phyloP scores from a whole-genome alignment of 108 stramenopile species.

The Phaeodactylum tricornutum region DNA sequence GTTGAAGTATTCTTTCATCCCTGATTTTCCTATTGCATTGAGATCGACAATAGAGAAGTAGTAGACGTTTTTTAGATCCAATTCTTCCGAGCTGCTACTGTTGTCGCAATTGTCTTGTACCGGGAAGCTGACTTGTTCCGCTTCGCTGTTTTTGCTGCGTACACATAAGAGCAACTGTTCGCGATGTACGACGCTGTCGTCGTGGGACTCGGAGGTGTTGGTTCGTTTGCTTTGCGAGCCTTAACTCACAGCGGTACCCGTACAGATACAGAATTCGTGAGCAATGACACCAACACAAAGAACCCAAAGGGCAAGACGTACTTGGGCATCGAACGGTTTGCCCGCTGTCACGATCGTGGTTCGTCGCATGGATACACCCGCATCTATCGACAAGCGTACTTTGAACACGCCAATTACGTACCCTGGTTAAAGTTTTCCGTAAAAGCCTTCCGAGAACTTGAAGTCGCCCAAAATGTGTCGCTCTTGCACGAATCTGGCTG shows the following conservation, averaged over 20 bases:
- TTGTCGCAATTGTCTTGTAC: too few relatives aligned
- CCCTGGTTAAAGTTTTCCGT: conserved; percentile 29
- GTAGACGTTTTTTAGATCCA: too few relatives aligned
- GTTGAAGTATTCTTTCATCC: too few relatives aligned
- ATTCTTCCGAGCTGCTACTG: too few relatives aligned
- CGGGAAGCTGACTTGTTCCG: too few relatives aligned
- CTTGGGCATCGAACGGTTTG: conserved; percentile 27
- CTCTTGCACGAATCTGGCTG: conserved; percentile 26
- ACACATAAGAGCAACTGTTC: too few relatives aligned
- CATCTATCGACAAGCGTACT: conserved; percentile 39
- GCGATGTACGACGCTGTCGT: conserved; percentile 26
- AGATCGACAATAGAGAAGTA: too few relatives aligned
- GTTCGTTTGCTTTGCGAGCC: conserved; percentile 32
- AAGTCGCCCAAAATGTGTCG: conserved; percentile 1
- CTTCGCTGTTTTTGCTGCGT: too few relatives aligned
- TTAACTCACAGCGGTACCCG: not conserved
- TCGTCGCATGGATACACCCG: conserved; percentile 33
- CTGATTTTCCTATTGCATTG: too few relatives aligned
- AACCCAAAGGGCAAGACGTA: conserved; percentile 3
- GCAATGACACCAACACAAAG: too few relatives aligned
- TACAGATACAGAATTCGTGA: too few relatives aligned
- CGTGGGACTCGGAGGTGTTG: conserved; percentile 38
- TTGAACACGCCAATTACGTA: conserved; percentile 35
- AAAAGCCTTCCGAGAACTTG: conserved; percentile 14
- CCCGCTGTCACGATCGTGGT: conserved; percentile 13